phyloP scores from a whole-genome alignment of 805 yeast species.

The Candida maesae region DNA sequence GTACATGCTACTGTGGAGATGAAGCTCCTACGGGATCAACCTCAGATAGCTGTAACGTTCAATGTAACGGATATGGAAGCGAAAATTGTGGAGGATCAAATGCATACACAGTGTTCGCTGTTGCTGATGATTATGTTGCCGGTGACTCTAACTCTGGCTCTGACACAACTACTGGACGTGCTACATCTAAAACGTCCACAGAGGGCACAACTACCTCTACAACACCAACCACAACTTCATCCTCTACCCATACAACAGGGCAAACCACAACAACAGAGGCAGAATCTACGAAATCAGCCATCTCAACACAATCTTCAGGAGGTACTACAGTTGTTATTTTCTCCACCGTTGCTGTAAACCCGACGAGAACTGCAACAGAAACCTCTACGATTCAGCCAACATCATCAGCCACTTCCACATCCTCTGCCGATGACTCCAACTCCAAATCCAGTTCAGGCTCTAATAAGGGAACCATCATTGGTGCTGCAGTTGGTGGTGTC shows the following conservation, averaged over 20 bases:
- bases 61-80: constrained; percentile 54
- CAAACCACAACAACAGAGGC: constrained; percentile 6
- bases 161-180: no score
- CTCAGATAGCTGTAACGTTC: constrained; percentile 31
- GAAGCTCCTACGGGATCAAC: neutral
- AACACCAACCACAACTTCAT: constrained; percentile 19
- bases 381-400: constrained; percentile 14
- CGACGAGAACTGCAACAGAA: constrained; percentile 15
- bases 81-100: constrained; percentile 63
- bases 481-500: constrained; percentile 63
- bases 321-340: constrained; percentile 21
- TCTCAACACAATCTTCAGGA: constrained; percentile 16
- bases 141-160: constrained; percentile 5
- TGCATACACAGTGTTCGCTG: constrained; percentile 41
- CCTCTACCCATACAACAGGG: constrained; percentile 9
- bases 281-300: constrained; percentile 24
- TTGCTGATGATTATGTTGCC: constrained; percentile 4
- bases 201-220: constrained; percentile 23
- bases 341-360: constrained; percentile 20
- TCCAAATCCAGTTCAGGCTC: constrained; percentile 1
- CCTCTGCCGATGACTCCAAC: constrained; percentile 11
- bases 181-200: no score
- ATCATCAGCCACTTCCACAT: constrained; percentile 26
- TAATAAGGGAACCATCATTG: constrained; percentile 32
- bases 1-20: neutral